A percentile compares a stretch with the other conserved stretches of the same genome.
phyloP scores from a whole-genome alignment of 2,329 filamentous ascomycete genomes.

The Colletotrichum lentis region DNA sequence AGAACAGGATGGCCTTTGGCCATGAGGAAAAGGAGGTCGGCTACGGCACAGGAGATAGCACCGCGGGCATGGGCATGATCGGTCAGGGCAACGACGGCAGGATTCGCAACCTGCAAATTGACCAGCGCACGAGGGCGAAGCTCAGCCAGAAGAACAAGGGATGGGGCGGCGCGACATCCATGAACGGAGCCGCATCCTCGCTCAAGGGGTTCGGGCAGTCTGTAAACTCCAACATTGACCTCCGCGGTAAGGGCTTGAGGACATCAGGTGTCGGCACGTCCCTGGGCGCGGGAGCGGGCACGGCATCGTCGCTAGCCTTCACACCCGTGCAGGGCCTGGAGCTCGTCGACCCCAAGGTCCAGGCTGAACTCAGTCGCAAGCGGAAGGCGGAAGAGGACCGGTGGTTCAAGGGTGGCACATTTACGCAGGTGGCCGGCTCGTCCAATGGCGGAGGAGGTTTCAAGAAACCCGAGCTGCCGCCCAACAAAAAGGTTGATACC shows the following conservation, averaged over 20 bases:
- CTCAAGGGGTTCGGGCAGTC: conserved; percentile 78
- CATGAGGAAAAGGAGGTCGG: conserved; percentile 95
- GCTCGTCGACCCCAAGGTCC: conserved; percentile 90
- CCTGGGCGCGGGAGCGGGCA: conserved; percentile 62
- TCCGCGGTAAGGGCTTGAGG: conserved; percentile 81
- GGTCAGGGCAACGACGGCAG: conserved; percentile 87
- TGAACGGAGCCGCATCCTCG: conserved; percentile 77
- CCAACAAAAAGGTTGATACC: conserved; percentile 76
- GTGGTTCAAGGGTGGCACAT: conserved; percentile 97
- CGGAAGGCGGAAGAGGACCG: conserved; percentile 92
- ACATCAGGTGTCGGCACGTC: conserved; percentile 82
- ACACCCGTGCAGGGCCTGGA: conserved; percentile 95
- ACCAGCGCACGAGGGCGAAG: conserved; percentile 91
- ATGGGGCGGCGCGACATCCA: conserved; percentile 79
- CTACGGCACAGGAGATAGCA: conserved; percentile 85
- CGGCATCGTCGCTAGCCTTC: conserved; percentile 87
- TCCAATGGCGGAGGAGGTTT: conserved; percentile 68
- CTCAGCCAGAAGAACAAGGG: conserved; percentile 95
- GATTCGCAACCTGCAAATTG: conserved; percentile 86
- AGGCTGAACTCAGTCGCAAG: conserved; percentile 88
- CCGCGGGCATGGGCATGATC: conserved; percentile 93
- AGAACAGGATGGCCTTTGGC: conserved; percentile 95
- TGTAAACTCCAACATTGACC: conserved; percentile 68
- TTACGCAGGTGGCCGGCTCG: conserved; percentile 79
- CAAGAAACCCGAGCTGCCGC: conserved; percentile 81